Evolutionary conservation across 352 stramenopile species (phyloP), one percentile per base, ranked within the genome.

Genomic region (Pythium rishiriense): DNA sequence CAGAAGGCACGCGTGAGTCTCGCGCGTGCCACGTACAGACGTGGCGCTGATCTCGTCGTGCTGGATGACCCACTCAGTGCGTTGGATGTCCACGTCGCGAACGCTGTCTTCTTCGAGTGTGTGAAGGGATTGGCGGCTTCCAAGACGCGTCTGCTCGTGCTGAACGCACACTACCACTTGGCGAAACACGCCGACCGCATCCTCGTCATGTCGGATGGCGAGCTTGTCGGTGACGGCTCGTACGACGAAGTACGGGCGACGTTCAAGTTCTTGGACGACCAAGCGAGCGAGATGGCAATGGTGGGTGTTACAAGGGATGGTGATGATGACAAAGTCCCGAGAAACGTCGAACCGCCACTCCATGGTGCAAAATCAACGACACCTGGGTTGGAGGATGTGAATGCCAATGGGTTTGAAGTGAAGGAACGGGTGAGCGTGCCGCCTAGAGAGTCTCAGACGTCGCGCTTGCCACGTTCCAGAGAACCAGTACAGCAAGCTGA

Each of bases 121-220:
- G 61, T 83, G n/a, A 53, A 68, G 12, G 37, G 54, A 12, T 28
- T 69, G 3, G 47, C 33, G 35, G 74, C 94, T 12, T 65, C 85
- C 9, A 62, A 66, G 52, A 39, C 49, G 50, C 74, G 73, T 37
- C 83, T 79, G 29, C 73, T 96, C 3, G 62, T 98, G 39, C 74
- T 97, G n/a, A 90, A 94, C 2, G 96, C 90, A 4, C 60, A 73
- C 61, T 58, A 59, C 22, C 57, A 63, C n/a, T 51, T 74, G 10
- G 15, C 70, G 21, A 62, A 54, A 2, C 31, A 62, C 22, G 25
- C 52, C 46, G 62, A 62, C 12, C 41, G 29, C 11, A 64, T 74
- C 15, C 25, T 68, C 7, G 58, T 64, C 0, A 52, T 98, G 12
- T 62, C 80, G 12, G 60, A 85, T 56, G 82, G 82, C 0, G 37